Percentiles rank a stretch among this genome's conserved stretches.
Conservation (phyloP, 768 basidiomycete genomes). For the Kwoniella sp. region DNA sequence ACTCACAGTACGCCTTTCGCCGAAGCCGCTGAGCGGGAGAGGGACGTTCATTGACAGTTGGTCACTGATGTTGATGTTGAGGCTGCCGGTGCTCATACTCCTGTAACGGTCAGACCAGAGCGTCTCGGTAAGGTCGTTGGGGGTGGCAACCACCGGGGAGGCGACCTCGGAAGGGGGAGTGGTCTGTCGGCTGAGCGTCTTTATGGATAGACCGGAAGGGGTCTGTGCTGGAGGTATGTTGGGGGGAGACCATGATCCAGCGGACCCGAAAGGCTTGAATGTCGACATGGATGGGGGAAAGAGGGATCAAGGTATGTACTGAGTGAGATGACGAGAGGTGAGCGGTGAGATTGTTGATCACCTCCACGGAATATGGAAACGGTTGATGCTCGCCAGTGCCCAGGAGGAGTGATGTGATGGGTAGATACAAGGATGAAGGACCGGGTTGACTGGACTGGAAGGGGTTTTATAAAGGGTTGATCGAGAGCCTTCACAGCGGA, state of each 20-base stretch:
- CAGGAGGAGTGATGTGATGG: no score
- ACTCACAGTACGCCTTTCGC: no score
- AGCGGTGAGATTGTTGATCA: no score
- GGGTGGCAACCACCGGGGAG: conserved; percentile 11
- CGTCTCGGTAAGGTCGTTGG: not conserved
- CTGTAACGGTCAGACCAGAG: conserved; percentile 14
- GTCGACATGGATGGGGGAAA: not conserved
- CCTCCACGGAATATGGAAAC: no score
- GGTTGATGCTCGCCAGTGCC: no score
- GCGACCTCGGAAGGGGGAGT: conserved; percentile 9
- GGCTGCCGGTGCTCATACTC: conserved; percentile 5
- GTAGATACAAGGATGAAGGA: no score
- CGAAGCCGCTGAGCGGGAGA: no score
- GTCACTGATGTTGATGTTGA: no score
- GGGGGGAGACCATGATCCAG: conserved; percentile 7
- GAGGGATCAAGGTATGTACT: not conserved
- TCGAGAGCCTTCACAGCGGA: no score
- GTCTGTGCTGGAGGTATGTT: not conserved
- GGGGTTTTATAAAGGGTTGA: no score
- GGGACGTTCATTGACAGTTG: no score
- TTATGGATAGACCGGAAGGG: not conserved
- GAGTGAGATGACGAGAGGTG: not conserved
- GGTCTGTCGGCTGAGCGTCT: not conserved
- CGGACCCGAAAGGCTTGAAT: conserved; percentile 13
- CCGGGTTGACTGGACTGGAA: no score